Evolutionary conservation across 2,329 filamentous ascomycete species (phyloP), one percentile per base, ranked within the genome.

Genomic region (Fusarium sp.): DNA sequence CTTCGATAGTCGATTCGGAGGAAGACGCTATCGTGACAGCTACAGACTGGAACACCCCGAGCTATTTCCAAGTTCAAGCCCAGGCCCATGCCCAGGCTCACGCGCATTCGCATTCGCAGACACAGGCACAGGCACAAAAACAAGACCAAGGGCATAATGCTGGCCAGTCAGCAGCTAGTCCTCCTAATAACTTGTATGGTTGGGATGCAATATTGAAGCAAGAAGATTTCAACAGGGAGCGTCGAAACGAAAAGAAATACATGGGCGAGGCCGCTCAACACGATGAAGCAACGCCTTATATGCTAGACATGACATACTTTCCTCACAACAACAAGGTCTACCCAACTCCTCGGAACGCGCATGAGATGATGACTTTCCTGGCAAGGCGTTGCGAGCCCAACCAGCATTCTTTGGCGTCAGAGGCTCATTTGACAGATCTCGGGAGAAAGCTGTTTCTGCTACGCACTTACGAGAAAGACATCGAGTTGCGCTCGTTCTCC

Each of bases 391-490:
- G 32, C 4, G 69, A 68, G 33, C 62, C 54, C 53, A 73, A 74
- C 19, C 40, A 43, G 11, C 57, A 57, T 19, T 60, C 61, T 7
- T 47, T 49, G 27, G 33, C 51, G 25, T 39, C 56, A 17, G 61
- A 68, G 22, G 46, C 48, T 23, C 49, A 45, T 14, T 23, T 68
- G 56, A 48, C 55, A 32, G 61, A 62, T 10, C 63, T 62, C 20
- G 61, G 52, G 4, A 47, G 60, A 19, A 68, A 58, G 50, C 46
- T 75, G 46, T 75, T 75, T 49, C 75, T 87, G 30, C 69, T 88
- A 23, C 82, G 85, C n/a, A 81, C 82, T 11, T 84, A 82, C 63
- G 78, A 81, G 59, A 80, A 80, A 47, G 83, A 84, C 32, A 66
- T 86, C 25, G 85, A 87, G 72, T 75, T 88, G 32, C 70, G 81